These are phyloP conservation scores for Rhizopogon salebrosus DNA, from an alignment of 768 basidiomycete species.

Conservation along the genomic window DNA sequence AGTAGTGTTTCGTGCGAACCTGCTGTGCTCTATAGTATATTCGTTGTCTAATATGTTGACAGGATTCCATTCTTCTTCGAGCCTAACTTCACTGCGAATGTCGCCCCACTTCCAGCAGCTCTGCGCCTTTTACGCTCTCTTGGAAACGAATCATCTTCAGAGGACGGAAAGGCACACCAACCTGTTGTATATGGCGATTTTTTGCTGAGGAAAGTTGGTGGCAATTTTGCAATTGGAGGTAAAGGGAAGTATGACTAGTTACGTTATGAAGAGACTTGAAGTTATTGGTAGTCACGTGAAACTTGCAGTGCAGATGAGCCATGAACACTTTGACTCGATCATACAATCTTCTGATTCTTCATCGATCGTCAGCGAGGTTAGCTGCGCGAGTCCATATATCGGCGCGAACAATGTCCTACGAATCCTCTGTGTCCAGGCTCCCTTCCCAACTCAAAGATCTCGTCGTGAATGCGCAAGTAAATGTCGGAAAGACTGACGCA, in stretches of 20 bases:
- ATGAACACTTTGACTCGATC: conserved; percentile 15
- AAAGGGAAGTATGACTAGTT: conserved; percentile 27
- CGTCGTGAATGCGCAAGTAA: conserved; percentile 33
- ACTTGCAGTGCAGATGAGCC: conserved; percentile 8
- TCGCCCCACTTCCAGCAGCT: conserved; percentile 63
- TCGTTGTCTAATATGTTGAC: conserved; percentile 4
- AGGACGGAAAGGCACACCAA: conserved; percentile 30
- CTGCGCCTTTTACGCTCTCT: conserved; percentile 29
- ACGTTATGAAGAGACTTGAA: background rate
- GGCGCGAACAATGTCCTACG: conserved; percentile 46
- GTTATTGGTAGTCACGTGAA: conserved; percentile 24
- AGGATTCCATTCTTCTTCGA: conserved; percentile 95
- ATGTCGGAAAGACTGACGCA: conserved; percentile 51
- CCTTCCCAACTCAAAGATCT: conserved; percentile 49
- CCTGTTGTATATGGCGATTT: conserved; percentile 77
- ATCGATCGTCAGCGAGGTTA: conserved; percentile 14
- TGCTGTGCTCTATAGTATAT: background rate
- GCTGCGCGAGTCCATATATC: conserved; percentile 3
- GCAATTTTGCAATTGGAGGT: conserved; percentile 55
- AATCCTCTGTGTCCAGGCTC: conserved; percentile 43
- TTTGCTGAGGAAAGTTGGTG: conserved; percentile 63
- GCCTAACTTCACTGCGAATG: conserved; percentile 72
- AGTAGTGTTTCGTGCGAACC: conserved; percentile 65
- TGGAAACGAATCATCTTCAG: conserved; percentile 10
- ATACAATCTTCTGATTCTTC: conserved; percentile 12